Evolutionary conservation across 768 basidiomycete species (phyloP), one percentile per base, ranked within the genome.

Genomic region (Rhodotorula kratochvilovae): DNA sequence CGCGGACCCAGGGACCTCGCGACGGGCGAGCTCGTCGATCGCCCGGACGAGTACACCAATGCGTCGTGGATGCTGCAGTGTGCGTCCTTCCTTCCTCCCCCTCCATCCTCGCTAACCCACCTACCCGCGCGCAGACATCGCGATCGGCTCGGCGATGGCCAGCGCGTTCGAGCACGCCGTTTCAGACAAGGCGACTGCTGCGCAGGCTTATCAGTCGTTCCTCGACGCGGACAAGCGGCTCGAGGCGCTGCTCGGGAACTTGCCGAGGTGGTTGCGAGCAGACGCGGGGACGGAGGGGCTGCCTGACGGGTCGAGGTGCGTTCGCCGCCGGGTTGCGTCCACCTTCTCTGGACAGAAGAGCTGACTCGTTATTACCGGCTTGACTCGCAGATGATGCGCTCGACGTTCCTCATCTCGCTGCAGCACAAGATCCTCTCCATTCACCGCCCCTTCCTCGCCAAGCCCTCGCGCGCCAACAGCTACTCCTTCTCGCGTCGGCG

Each of bases 371-470:
- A 10, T 5, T 1, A 0, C 10, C 21, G 7, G 21, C 13, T 53
- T 42, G 19, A 7, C 12, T 27, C 25, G n/a, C 66, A 61, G 64
- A 39, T n/a, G 51, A 58, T 70, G 29, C 62, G 73, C 13, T 54
- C 45, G n/a, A 74, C 73, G 1, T 74, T 70, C 60, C 60, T 63
- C 58, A 68, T 74, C 60, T 64, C 73, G 27, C 55, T 68, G 5
- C 53, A 68, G 11, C 73, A 74, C 66, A 74, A 74, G 60, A 67
- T 74, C 25, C 63, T 74, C 19, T 70, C 66, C 31, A 67, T 74
- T 25, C 73, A 74, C 53, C 73, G 73, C 2, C 73, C 73, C 15
- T 74, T 69, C 59, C 66, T 74, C 31, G 50, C 65, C 31, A 61
- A 61, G 35, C 73, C 69, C 15, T 70, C 69, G 2, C 66, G 68